phyloP scores from a whole-genome alignment of 352 stramenopile species.

The Globisporangium abappressorium region DNA sequence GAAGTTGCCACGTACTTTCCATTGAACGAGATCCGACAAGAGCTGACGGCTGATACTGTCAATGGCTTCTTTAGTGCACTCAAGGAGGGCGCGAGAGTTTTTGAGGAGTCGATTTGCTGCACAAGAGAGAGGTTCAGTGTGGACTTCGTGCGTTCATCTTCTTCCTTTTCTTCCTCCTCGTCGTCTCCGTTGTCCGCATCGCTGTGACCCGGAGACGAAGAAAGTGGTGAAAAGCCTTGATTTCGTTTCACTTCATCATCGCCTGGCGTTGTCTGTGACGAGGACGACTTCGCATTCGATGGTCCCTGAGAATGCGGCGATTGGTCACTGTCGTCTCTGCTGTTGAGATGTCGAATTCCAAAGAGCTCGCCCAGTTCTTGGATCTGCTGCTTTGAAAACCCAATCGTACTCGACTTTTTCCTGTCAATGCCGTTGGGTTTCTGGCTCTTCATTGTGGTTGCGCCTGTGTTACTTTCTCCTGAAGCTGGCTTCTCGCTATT shows the following conservation, averaged over 20 bases:
- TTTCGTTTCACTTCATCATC: not conserved
- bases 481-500: constrained; percentile 16
- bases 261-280: not conserved
- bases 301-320: not conserved
- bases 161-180: not conserved
- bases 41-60: not conserved
- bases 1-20: constrained; percentile 1
- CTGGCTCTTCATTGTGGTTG: constrained; percentile 9
- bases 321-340: not conserved
- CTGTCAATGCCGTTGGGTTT: constrained; percentile 3
- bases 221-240: not conserved
- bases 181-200: not conserved
- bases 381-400: constrained; percentile 44
- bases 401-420: constrained; percentile 11
- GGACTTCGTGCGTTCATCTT: not conserved
- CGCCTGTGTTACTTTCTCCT: constrained; percentile 23
- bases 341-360: constrained; percentile 26
- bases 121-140: constrained; percentile 1
- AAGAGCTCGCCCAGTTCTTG: constrained; percentile 52
- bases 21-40: constrained; percentile 8
- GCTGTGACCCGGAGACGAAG: not conserved
- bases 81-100: not conserved
- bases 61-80: not conserved
- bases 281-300: not conserved
- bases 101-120: not conserved